A percentile compares a stretch with the other conserved stretches of the same genome.
Evolutionary conservation across 257 asterid genomes (phyloP).

Genomic region (Plantago ovata): DNA sequence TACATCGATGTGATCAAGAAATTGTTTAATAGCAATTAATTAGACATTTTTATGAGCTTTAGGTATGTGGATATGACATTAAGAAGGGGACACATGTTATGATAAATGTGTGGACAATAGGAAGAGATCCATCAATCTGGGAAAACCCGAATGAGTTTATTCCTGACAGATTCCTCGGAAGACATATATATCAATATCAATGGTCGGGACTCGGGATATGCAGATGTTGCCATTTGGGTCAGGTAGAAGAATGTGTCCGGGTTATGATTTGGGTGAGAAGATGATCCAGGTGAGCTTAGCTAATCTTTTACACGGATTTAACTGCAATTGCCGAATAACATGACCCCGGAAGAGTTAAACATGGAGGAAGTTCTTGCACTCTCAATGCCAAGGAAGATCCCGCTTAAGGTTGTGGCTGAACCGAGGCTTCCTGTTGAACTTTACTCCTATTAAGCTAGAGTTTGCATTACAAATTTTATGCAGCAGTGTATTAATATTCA

Average conservation of each 20-base stretch:
- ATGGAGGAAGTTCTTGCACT: not conserved
- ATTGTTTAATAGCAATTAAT: no score
- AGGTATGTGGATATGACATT: constrained; percentile 3
- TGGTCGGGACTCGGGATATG: not conserved
- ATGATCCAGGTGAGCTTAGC: not conserved
- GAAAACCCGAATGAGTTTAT: not conserved
- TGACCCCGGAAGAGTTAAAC: constrained; percentile 6
- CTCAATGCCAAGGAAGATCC: constrained; percentile 2
- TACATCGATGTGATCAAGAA: no score
- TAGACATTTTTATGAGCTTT: no score
- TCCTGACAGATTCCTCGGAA: constrained; percentile 2
- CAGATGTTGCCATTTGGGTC: constrained; percentile 9
- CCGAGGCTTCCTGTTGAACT: not conserved
- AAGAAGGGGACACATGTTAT: constrained; percentile 3
- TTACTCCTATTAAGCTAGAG: constrained; percentile 5
- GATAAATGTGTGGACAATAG: constrained; percentile 7
- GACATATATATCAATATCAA: constrained; percentile 6
- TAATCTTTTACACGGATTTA: not conserved
- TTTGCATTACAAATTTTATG: no score
- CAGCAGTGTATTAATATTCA: no score
- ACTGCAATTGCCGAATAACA: not conserved
- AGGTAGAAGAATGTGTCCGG: constrained; percentile 8
- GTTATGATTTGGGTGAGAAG: not conserved
- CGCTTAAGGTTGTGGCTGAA: constrained; percentile 1
- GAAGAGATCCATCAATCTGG: constrained; percentile 7